Evolutionary conservation across 176 grass and related monocot species (phyloP).

Genomic region (Saccharum officinarum): DNA sequence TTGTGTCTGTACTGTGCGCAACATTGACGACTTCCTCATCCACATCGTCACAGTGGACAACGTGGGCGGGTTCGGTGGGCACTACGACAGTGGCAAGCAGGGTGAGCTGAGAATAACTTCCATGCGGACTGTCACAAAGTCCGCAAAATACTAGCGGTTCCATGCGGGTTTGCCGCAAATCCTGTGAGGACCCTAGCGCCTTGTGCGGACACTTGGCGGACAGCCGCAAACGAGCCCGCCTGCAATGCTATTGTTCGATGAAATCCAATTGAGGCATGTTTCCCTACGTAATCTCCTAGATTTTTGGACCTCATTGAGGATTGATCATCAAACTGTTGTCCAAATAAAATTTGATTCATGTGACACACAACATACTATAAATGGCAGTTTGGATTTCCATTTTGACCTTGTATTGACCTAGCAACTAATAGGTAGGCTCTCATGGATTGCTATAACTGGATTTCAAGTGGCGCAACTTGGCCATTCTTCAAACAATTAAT

Average conservation of each 20-base stretch:
- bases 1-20: conserved; percentile 40
- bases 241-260: background rate
- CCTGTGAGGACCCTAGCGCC: background rate
- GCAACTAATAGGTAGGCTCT: background rate
- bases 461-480: background rate
- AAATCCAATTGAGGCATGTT: background rate
- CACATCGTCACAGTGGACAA: conserved; percentile 11
- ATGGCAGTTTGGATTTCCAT: background rate
- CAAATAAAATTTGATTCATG: background rate
- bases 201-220: background rate
- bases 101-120: background rate
- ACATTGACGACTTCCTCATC: conserved; percentile 59
- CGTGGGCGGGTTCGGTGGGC: background rate
- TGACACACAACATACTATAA: background rate
- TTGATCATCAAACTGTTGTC: background rate
- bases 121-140: background rate
- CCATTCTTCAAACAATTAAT: background rate
- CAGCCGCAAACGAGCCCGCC: fast-evolving
- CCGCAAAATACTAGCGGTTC: background rate
- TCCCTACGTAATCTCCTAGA: background rate
- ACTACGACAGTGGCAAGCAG: background rate
- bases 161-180: background rate
- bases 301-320: background rate
- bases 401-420: background rate
- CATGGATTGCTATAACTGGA: background rate